Conservation (phyloP, 208 protist species). For the Phytomonas sp. region DNA sequence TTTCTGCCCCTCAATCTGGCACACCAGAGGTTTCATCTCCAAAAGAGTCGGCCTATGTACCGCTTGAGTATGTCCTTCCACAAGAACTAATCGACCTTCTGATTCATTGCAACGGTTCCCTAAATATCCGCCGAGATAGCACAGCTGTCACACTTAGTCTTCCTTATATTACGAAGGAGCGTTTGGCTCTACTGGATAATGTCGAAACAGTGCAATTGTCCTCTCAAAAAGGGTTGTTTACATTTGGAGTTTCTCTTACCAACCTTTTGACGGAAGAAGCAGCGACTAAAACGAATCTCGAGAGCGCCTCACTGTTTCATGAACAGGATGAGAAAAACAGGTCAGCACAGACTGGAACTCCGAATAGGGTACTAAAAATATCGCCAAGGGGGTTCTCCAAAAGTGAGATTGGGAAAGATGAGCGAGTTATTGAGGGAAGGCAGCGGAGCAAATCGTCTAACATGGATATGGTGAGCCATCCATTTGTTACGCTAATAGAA, state of each 20-base stretch:
- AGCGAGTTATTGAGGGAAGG: background rate
- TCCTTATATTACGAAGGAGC: constrained; percentile 61
- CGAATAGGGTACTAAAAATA: background rate
- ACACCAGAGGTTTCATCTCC: background rate
- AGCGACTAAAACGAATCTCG: constrained; percentile 3
- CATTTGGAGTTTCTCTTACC: constrained; percentile 46
- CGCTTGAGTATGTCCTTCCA: constrained; percentile 8
- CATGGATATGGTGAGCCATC: background rate
- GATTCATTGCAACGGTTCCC: constrained; percentile 17
- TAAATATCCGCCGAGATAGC: constrained; percentile 16
- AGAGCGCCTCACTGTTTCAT: background rate
- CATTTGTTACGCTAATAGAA: background rate
- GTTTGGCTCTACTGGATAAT: constrained; percentile 40
- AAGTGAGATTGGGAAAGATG: background rate
- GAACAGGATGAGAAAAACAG: background rate
- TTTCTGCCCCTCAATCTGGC: background rate
- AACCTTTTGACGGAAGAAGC: constrained; percentile 56
- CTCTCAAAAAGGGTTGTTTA: constrained; percentile 31
- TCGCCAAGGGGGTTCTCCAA: background rate
- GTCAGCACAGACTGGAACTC: background rate
- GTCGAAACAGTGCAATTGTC: constrained; percentile 45
- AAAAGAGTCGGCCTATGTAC: background rate
- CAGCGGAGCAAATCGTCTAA: background rate
- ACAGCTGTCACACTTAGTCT: constrained; percentile 30
- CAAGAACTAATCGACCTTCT: constrained; percentile 10